phyloP scores from a whole-genome alignment of 2,329 filamentous ascomycete genomes.

The Ramichloridium luteum region DNA sequence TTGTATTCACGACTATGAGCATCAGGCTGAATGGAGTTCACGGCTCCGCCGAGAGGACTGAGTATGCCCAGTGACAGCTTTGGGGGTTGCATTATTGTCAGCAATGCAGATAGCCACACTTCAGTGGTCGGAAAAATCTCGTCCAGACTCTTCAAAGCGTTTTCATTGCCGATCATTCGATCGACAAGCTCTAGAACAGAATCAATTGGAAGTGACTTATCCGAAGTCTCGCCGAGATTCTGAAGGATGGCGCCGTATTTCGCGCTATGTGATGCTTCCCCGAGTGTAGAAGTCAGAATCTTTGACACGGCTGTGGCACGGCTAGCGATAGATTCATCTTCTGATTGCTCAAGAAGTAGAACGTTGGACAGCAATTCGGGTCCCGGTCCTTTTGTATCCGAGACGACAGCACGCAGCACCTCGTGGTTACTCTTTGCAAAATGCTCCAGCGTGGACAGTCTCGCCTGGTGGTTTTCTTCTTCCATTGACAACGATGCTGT shows the following conservation, averaged over 20 bases:
- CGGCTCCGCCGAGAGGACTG: constrained; percentile 57
- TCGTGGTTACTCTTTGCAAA: constrained; percentile 25
- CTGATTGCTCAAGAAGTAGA: constrained; percentile 42
- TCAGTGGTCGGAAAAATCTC: constrained; percentile 24
- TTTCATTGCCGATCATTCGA: constrained; percentile 31
- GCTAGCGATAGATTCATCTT: constrained; percentile 39
- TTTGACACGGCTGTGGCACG: constrained; percentile 26
- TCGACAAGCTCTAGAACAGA: constrained; percentile 44
- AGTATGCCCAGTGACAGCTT: constrained; percentile 60
- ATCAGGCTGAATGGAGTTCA: constrained; percentile 45
- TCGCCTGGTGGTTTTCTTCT: constrained; percentile 9
- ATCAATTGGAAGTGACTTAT: constrained; percentile 37
- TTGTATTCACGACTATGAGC: constrained; percentile 13
- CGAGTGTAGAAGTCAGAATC: constrained; percentile 14
- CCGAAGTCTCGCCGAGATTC: constrained; percentile 35
- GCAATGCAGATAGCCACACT: constrained; percentile 55
- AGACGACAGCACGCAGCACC: constrained; percentile 34
- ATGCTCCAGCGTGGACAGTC: constrained; percentile 24
- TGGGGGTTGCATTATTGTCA: constrained; percentile 41
- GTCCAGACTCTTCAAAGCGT: constrained; percentile 8
- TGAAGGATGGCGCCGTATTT: constrained; percentile 40
- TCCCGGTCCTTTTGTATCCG: constrained; percentile 33
- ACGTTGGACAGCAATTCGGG: constrained; percentile 40
- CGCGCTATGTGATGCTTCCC: constrained; percentile 10
- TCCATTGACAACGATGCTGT: constrained; percentile 28